phyloP scores from a whole-genome alignment of 257 asterid genomes.

The Cynanchum wilfordii region DNA sequence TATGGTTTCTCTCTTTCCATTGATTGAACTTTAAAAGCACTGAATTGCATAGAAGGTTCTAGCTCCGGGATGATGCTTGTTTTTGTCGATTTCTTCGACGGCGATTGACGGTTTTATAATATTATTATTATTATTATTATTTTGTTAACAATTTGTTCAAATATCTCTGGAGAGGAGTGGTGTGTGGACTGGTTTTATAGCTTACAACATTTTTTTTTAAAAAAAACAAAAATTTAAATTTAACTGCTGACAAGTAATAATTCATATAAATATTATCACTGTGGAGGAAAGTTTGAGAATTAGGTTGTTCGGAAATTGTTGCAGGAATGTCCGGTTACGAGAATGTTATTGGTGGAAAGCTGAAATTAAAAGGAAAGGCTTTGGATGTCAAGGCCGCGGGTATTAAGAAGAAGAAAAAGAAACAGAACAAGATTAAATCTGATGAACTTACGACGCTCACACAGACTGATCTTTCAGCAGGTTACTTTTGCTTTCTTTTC shows the following conservation, averaged over 20 bases:
- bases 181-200: neutral
- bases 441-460: slow-evolving; percentile 37
- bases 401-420: slow-evolving; percentile 66
- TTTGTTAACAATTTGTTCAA: too few relatives aligned
- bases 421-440: slow-evolving; percentile 39
- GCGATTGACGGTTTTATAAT: neutral
- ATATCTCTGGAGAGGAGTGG: too few relatives aligned
- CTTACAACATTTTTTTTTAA: neutral
- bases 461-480: slow-evolving; percentile 33
- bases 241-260: neutral
- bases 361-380: slow-evolving; percentile 93
- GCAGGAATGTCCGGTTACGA: slow-evolving; percentile 74
- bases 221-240: too few relatives aligned
- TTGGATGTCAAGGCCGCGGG: slow-evolving; percentile 76
- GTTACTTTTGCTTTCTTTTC: slow-evolving; percentile 5
- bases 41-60: neutral
- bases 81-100: neutral
- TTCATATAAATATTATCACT: too few relatives aligned
- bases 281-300: neutral
- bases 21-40: neutral
- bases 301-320: neutral
- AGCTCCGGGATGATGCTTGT: neutral
- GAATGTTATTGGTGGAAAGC: slow-evolving; percentile 78
- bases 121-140: too few relatives aligned
- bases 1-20: neutral